Conservation (phyloP, 2,329 filamentous ascomycete species). For the Fusarium sp. region DNA sequence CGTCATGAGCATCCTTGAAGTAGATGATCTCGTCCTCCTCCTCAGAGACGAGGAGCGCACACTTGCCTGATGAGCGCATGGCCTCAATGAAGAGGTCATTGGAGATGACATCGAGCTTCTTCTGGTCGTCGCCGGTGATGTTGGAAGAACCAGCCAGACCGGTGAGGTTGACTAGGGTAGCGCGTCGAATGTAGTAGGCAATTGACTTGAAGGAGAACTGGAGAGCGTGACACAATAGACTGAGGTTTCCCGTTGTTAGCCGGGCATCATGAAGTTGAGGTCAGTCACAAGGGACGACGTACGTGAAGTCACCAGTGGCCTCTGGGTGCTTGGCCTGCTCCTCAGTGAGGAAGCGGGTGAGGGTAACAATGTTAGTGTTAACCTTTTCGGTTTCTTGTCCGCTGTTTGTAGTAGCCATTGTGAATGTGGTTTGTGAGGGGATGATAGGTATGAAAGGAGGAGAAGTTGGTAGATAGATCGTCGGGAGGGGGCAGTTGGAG, state of each 20-base stretch:
- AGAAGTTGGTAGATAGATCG: constrained; percentile 25
- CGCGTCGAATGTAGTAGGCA: constrained; percentile 97
- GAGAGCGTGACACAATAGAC: constrained; percentile 93
- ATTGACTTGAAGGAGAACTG: constrained; percentile 99
- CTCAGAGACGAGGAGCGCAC: constrained; percentile 93
- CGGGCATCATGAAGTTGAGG: constrained; percentile 8
- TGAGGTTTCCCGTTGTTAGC: constrained; percentile 49
- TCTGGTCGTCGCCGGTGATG: constrained; percentile 96
- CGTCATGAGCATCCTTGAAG: constrained; percentile 78
- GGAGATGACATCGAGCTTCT: constrained; percentile 99
- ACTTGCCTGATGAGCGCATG: constrained; percentile 92
- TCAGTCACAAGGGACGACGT: constrained; percentile 38
- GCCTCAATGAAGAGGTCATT: constrained; percentile 97
- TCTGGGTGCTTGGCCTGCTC: constrained; percentile 93
- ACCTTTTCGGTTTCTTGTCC: constrained; percentile 75
- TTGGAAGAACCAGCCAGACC: constrained; percentile 95
- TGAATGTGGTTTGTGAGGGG: constrained; percentile 31
- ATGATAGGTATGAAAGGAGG: constrained; percentile 15
- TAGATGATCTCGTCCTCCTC: constrained; percentile 94
- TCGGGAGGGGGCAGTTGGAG: constrained; percentile 25
- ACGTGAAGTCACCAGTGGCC: constrained; percentile 99
- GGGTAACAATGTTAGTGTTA: constrained; percentile 95
- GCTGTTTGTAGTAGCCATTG: constrained; percentile 51
- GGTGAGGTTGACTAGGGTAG: constrained; percentile 93
- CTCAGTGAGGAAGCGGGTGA: constrained; percentile 95